Conservation (phyloP, 352 stramenopile genomes). For the Globisporangium cystogenes region DNA sequence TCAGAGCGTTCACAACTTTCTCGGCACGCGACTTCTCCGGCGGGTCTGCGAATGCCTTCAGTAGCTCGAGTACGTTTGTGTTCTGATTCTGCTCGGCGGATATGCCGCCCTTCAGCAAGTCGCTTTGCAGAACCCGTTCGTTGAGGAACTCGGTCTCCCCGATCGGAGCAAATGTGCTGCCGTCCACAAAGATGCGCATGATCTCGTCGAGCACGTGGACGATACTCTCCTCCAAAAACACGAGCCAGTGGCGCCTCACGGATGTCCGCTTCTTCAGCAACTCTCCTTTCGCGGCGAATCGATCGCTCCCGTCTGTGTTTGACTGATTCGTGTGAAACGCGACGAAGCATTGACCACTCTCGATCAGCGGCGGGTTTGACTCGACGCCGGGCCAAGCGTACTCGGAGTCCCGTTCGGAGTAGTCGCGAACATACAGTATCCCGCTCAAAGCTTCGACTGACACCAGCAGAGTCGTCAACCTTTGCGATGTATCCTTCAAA, state of each 20-base stretch:
- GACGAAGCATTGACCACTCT: constrained; percentile 75
- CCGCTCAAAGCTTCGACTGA: constrained; percentile 25
- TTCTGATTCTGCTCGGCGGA: constrained; percentile 40
- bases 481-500: constrained; percentile 19
- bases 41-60: constrained; percentile 52
- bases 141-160: constrained; percentile 44
- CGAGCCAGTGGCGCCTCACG: constrained; percentile 59
- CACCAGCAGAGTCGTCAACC: constrained; percentile 27
- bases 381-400: constrained; percentile 79
- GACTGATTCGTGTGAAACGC: constrained; percentile 82
- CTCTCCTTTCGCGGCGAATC: constrained; percentile 65
- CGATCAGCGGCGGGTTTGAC: constrained; percentile 61
- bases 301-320: constrained; percentile 82
- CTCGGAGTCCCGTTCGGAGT: constrained; percentile 67
- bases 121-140: constrained; percentile 50
- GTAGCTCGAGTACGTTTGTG: constrained; percentile 42
- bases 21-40: constrained; percentile 32
- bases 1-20: constrained; percentile 35
- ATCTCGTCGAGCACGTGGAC: constrained; percentile 48
- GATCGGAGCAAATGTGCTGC: constrained; percentile 37
- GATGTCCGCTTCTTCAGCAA: constrained; percentile 54
- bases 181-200: constrained; percentile 43
- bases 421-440: constrained; percentile 33
- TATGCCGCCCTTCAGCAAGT: constrained; percentile 63
- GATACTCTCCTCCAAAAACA: constrained; percentile 38